Conservation (phyloP, 1,139 yeast species). For the Candida frijolesensis region DNA sequence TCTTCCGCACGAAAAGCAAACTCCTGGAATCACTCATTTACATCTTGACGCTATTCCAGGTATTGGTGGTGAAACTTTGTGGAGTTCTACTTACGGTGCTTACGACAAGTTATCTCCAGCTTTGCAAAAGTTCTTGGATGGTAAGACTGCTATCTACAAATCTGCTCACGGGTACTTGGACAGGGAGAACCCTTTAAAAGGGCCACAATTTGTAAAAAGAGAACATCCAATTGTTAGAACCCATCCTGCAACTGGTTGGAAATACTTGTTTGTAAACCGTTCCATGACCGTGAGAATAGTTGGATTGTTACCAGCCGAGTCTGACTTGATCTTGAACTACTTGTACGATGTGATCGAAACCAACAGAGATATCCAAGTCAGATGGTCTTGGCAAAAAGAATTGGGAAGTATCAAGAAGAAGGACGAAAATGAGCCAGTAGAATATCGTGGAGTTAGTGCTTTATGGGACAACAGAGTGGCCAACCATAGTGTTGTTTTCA, state of each 20-base stretch:
- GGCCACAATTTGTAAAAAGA: slow-evolving; percentile 37
- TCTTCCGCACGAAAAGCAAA: slow-evolving; percentile 36
- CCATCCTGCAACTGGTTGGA: slow-evolving; percentile 48
- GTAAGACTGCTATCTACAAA: slow-evolving; percentile 38
- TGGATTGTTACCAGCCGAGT: slow-evolving; percentile 38
- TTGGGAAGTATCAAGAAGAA: slow-evolving; percentile 8
- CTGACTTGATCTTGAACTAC: slow-evolving; percentile 33
- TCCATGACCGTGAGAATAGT: slow-evolving; percentile 40
- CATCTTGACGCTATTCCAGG: slow-evolving; percentile 37
- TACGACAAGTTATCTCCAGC: slow-evolving; percentile 41
- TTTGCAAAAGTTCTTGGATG: slow-evolving; percentile 38
- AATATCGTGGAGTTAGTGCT: slow-evolving; percentile 56
- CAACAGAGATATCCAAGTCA: slow-evolving; percentile 48
- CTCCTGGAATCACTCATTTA: slow-evolving; percentile 42
- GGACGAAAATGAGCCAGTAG: slow-evolving; percentile 33
- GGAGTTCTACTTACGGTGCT: slow-evolving; percentile 42
- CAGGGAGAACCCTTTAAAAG: slow-evolving; percentile 34
- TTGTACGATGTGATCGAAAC: slow-evolving; percentile 35
- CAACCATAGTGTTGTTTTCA: slow-evolving; percentile 53
- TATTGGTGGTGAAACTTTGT: slow-evolving; percentile 40
- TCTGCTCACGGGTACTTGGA: slow-evolving; percentile 39
- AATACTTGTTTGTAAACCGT: slow-evolving; percentile 39
- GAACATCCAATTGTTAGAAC: slow-evolving; percentile 45
- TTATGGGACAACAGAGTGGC: slow-evolving; percentile 60
- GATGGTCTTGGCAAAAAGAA: slow-evolving; percentile 49